Evolutionary conservation across 192 early-diverging fungal genomes (phyloP).

Genomic region (Pilaira anomala): DNA sequence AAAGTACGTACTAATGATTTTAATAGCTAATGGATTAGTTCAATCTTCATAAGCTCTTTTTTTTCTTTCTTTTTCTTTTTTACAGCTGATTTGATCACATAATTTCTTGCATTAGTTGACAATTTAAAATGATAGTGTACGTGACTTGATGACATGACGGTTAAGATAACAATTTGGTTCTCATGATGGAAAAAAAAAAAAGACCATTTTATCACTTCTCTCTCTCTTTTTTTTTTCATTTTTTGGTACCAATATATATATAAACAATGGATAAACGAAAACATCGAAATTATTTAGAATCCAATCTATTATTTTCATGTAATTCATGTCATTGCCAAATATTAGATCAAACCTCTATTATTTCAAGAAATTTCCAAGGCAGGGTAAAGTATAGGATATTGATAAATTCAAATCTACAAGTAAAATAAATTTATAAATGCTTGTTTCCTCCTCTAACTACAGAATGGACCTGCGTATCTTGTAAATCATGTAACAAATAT

Average conservation of each 20-base stretch:
- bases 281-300: conserved; percentile 6
- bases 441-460: background rate
- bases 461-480: conserved; percentile 55
- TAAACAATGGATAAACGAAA: conserved; percentile 1
- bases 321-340: conserved; percentile 6
- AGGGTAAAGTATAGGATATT: background rate
- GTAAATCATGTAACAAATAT: conserved; percentile 53
- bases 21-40: too few species aligned
- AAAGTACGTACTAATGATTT: too few species aligned
- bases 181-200: too few species aligned
- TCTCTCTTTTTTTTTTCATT: background rate
- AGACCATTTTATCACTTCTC: too few species aligned
- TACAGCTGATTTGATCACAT: too few species aligned
- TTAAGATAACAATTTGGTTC: background rate
- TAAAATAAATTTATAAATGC: background rate
- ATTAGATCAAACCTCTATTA: conserved; percentile 1
- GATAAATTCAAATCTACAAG: background rate
- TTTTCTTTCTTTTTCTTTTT: background rate
- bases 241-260: background rate
- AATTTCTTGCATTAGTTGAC: too few species aligned
- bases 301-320: conserved; percentile 1
- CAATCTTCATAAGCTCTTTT: too few species aligned
- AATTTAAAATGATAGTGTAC: background rate
- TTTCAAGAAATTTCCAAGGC: conserved; percentile 7
- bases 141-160: background rate